Evolutionary conservation across 1,284 basidiomycete species (phyloP), one percentile per base, ranked within the genome.

Genomic region (Ceratobasidium sp.): DNA sequence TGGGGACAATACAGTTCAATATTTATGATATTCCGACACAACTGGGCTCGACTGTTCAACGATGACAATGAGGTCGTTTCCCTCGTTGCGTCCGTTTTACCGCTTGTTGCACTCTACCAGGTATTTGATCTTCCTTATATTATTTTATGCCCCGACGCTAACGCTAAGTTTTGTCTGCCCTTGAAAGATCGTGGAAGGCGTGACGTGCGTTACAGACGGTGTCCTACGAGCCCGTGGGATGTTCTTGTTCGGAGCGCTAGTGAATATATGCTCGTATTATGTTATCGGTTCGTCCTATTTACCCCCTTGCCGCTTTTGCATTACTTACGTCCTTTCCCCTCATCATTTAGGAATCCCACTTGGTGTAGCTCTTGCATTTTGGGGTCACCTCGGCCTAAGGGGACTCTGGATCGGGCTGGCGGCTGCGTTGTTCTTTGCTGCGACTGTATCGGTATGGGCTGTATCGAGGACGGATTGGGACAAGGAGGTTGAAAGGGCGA

Each of bases 101-200:
- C 93, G 0, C 86, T 93, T 19, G 91, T 94, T 0, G 92, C 93
- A 1, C 91, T 91, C 0, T 94, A 94, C 82, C 92, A 94, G 83
- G 90, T 91, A 76, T 62, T 82, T 79, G 19, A n/a, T 46, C 13
- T 46, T 19, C 9, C 17, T 32, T 2, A 1, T 5, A 0, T 25
- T 40, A 29, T 13, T n/a, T 29, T 2, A 13, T 25, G 2, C 7
- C n/a, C 6, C 34, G 11, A 9, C n/a, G 9, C n/a, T 1, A 22
- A 43, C 8, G 9, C 15, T 65, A 17, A 46, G 43, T 46, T 17
- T 59, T 15, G n/a, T 29, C 22, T 22, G 5, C 32, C 5, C 13
- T 19, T 46, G 13, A 29, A 25, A 75, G 71, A 65, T 75, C 32
- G 61, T 75, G 40, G 71, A 75, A 22, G 71, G 71, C 34, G 51